Percentiles rank a stretch among this genome's conserved stretches.
These are phyloP conservation scores for Penicillium diatomitis DNA, from an alignment of 495 filamentous ascomycete genomes.

Conservation along the genomic window DNA sequence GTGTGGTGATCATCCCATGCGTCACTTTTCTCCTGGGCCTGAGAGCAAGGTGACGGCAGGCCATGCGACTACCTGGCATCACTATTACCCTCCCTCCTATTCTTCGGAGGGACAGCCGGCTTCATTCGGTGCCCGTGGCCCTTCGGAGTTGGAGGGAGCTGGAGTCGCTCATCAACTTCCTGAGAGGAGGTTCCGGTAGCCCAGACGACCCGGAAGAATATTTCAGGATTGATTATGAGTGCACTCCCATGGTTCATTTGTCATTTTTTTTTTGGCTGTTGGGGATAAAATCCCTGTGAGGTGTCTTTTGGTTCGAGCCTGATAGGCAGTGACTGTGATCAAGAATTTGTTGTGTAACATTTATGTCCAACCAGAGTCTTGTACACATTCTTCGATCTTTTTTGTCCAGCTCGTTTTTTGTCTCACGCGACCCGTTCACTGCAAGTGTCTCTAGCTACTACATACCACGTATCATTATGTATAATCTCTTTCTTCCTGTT, in stretches of 20 bases:
- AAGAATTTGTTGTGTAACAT: too few relatives aligned
- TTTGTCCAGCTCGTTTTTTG: too few relatives aligned
- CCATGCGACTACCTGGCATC: background rate
- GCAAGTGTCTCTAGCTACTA: too few relatives aligned
- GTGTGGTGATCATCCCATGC: constrained; percentile 9
- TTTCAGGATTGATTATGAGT: too few relatives aligned
- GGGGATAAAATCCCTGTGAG: too few relatives aligned
- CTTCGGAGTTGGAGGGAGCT: constrained; percentile 23
- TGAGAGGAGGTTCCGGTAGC: background rate
- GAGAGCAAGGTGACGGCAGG: background rate
- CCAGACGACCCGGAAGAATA: background rate
- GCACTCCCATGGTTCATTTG: background rate
- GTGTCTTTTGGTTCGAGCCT: too few relatives aligned
- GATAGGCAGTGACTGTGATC: too few relatives aligned
- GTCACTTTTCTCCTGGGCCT: constrained; percentile 6
- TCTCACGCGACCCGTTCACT: too few relatives aligned
- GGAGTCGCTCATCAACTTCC: background rate
- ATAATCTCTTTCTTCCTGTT: too few relatives aligned
- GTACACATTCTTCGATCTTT: too few relatives aligned
- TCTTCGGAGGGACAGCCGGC: constrained; percentile 18
- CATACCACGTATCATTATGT: too few relatives aligned
- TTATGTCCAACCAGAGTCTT: too few relatives aligned
- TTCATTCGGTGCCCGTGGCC: constrained; percentile 1
- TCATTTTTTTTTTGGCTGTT: background rate
- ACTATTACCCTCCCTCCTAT: constrained; percentile 11